Base-by-base conservation (phyloP, 1,284 basidiomycete species). In the Fomitopsis pinicola region DNA sequence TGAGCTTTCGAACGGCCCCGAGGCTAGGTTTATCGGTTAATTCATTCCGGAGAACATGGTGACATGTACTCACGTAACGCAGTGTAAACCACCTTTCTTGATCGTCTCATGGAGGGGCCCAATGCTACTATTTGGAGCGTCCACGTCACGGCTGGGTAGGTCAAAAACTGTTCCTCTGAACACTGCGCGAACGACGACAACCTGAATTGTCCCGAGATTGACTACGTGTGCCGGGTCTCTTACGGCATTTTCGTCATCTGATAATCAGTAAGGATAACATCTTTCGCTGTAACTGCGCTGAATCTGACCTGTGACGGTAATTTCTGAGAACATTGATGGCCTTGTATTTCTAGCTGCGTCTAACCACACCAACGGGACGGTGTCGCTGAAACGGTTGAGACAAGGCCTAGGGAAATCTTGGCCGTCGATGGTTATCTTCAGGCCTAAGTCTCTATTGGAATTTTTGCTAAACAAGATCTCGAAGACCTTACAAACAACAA, bases 71-170 rank as follows among this genome's bases (percentile, higher is more conserved):
- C 54, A 67, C 66, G 64, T 48, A 14, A 65, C 59, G 26, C 66
- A 65, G 45, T 67, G 66, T 15, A 61, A 48, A n/a, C 66, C 66
- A 5, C 58, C 67, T 46, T 69, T 69, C 67, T 69, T 69, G 42
- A 59, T 64, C 12, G 63, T 64, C 48, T 69, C 68, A 22, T 69
- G 64, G 8, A 69, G 58, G 14, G 63, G 58, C 4, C 63, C 68
- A 53, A 53, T 35, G 50, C 35, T 53, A 35, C n/a, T n/a, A n/a
- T 36, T 5, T 50, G 12, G 30, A 33, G 3, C 30, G 17, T 10
- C 8, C 15, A 28, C 22, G 45, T 7, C 26, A 46, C 22, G 1
- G 26, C 22, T 10, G 7, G 45, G 45, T 15, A 2, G 10, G 2
- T 15, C 22, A 2, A 19, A 19, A 1, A 5, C 9, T 19, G 5